A percentile compares a stretch with the other conserved stretches of the same genome.
Evolutionary conservation across 306 rosid genomes (phyloP).

Genomic region (Nissolia schottii): DNA sequence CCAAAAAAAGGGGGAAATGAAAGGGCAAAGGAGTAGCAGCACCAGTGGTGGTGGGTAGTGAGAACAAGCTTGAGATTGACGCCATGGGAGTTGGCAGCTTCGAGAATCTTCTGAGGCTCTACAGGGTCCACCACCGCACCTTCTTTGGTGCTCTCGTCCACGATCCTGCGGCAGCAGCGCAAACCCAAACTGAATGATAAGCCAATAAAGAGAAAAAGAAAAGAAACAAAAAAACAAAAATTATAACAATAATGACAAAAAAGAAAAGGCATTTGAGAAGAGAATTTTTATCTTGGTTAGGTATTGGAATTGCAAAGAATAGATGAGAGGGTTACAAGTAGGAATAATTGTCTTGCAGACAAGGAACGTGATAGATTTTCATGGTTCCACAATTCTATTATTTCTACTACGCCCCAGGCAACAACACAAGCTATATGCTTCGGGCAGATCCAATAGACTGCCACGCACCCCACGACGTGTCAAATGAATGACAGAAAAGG

Average conservation of each 20-base stretch:
- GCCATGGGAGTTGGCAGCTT: conserved; percentile 60
- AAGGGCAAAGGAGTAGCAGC: background rate
- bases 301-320: too few species aligned
- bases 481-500: too few species aligned
- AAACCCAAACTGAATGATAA: conserved; percentile 11
- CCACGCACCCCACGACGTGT: too few species aligned
- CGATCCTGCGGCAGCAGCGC: conserved; percentile 43
- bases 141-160: conserved; percentile 73
- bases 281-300: too few species aligned
- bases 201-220: background rate
- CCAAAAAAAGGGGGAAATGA: background rate
- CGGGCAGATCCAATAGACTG: too few species aligned
- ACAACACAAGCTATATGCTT: background rate
- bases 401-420: too few species aligned
- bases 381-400: background rate
- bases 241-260: too few species aligned
- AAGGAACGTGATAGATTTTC: conserved; percentile 30
- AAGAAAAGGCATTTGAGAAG: too few species aligned
- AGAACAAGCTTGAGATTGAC: conserved; percentile 70
- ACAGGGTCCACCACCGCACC: conserved; percentile 93
- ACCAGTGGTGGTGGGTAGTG: conserved; percentile 99
- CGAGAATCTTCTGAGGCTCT: conserved; percentile 75
- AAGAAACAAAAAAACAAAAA: too few species aligned
- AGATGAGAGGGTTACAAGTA: conserved; percentile 21
- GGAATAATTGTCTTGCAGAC: conserved; percentile 28